A percentile compares a stretch with the other conserved stretches of the same genome.
Conservation (phyloP, 1,284 basidiomycete genomes). For the Puccinia hordei region DNA sequence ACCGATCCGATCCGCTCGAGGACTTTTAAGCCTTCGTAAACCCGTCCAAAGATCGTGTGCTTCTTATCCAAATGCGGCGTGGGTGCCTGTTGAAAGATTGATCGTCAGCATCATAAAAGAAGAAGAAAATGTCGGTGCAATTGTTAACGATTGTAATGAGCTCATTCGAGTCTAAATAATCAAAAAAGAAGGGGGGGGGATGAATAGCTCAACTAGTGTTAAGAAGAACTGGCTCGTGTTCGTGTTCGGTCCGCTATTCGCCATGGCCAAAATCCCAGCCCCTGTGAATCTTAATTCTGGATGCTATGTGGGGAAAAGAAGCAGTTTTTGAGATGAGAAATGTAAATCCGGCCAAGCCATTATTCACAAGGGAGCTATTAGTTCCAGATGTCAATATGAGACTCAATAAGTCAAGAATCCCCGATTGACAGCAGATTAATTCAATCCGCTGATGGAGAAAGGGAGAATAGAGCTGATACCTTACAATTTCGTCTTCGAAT, state of each 20-base stretch:
- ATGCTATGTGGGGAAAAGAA: constrained; percentile 32
- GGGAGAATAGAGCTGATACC: neutral
- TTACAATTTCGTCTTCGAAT: constrained; percentile 51
- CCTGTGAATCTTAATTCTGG: constrained; percentile 54
- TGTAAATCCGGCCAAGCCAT: too few species aligned
- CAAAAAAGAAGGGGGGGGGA: neutral
- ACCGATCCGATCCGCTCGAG: constrained; percentile 55
- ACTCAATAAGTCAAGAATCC: constrained; percentile 2
- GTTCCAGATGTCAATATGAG: neutral
- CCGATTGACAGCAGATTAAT: neutral
- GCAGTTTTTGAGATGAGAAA: too few species aligned
- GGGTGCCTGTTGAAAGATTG: constrained; percentile 50
- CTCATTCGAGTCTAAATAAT: too few species aligned
- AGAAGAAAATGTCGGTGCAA: neutral
- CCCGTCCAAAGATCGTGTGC: constrained; percentile 53
- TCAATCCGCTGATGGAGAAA: neutral
- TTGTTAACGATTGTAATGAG: neutral
- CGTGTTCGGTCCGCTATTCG: constrained; percentile 54
- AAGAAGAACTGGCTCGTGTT: constrained; percentile 54
- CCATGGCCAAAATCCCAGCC: constrained; percentile 55
- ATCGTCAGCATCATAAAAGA: neutral
- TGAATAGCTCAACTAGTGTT: constrained; percentile 35
- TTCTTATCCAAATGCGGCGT: constrained; percentile 54
- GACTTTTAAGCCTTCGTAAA: constrained; percentile 53
- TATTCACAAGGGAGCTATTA: neutral